These are phyloP conservation scores for Metschnikowia gelsemii DNA, from an alignment of 805 yeast genomes.

Conservation along the genomic window DNA sequence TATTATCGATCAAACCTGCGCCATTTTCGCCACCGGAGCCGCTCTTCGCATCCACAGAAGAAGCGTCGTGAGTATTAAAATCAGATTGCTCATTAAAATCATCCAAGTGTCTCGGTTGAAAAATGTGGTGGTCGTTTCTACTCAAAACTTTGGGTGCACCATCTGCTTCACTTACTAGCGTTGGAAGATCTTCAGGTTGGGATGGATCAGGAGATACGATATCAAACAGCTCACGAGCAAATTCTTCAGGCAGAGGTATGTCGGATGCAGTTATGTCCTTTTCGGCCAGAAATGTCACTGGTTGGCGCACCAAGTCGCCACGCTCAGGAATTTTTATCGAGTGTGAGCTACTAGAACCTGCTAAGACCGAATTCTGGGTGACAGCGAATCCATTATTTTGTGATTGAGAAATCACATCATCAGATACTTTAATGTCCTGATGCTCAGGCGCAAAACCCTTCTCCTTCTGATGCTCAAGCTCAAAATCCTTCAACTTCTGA, in stretches of 20 bases:
- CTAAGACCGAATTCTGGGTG: neutral
- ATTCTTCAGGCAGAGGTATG: neutral
- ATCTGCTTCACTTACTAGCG: slow-evolving; percentile 6
- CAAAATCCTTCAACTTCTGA: no score
- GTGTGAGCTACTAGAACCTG: neutral
- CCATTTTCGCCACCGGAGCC: neutral
- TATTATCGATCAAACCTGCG: neutral
- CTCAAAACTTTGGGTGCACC: slow-evolving; percentile 6
- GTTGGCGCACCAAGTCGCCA: slow-evolving; percentile 7
- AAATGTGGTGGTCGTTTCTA: slow-evolving; percentile 2
- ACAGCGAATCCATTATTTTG: neutral
- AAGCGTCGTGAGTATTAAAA: neutral
- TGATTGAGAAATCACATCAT: neutral
- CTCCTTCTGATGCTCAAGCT: no score
- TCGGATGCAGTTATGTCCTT: neutral
- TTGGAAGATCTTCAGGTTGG: slow-evolving; percentile 7
- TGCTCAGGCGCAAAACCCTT: no score
- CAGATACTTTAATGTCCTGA: neutral
- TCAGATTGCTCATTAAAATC: neutral
- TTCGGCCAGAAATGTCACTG: neutral
- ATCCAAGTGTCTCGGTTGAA: slow-evolving; percentile 1
- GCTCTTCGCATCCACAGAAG: neutral
- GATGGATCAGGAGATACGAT: neutral
- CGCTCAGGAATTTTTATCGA: slow-evolving; percentile 6
- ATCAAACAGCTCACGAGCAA: no score